These are phyloP conservation scores for Trichophyton schoenleinii DNA, from an alignment of 2,329 filamentous ascomycete genomes.

Conservation along the genomic window DNA sequence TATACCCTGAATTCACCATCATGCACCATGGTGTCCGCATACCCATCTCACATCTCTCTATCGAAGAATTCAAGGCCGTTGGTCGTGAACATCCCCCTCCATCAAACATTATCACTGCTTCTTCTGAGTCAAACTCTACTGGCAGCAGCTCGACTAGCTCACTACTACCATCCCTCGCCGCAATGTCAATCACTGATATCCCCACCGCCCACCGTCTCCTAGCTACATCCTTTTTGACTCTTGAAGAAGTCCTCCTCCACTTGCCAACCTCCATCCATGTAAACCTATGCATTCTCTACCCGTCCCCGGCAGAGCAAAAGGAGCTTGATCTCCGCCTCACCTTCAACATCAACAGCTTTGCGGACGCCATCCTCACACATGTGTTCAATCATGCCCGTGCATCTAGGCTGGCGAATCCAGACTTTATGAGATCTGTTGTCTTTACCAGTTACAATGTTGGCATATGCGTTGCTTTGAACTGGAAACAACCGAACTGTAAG, in stretches of 20 bases:
- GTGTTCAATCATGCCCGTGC: conserved; percentile 84
- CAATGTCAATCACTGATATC: conserved; percentile 33
- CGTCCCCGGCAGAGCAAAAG: conserved; percentile 60
- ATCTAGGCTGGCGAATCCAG: conserved; percentile 52
- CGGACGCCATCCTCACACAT: conserved; percentile 67
- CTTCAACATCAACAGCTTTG: conserved; percentile 72
- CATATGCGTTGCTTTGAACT: conserved; percentile 88
- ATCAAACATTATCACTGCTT: neutral
- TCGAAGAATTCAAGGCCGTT: conserved; percentile 42
- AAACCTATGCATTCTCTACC: conserved; percentile 86
- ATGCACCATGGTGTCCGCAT: conserved; percentile 64
- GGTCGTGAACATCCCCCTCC: conserved; percentile 28
- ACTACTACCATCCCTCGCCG: conserved; percentile 18
- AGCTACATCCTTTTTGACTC: conserved; percentile 62
- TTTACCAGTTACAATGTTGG: conserved; percentile 88
- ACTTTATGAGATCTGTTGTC: conserved; percentile 71
- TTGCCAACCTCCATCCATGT: conserved; percentile 72
- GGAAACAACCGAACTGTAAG: conserved; percentile 94
- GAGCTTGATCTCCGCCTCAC: conserved; percentile 57
- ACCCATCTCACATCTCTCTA: conserved; percentile 65
- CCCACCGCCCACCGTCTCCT: conserved; percentile 59
- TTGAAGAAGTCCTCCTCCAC: conserved; percentile 61
- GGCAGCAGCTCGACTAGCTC: neutral
- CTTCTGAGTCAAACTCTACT: neutral
- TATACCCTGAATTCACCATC: conserved; percentile 78